Conservation (phyloP, 2,329 filamentous ascomycete genomes). For the Sporothrix luriei region DNA sequence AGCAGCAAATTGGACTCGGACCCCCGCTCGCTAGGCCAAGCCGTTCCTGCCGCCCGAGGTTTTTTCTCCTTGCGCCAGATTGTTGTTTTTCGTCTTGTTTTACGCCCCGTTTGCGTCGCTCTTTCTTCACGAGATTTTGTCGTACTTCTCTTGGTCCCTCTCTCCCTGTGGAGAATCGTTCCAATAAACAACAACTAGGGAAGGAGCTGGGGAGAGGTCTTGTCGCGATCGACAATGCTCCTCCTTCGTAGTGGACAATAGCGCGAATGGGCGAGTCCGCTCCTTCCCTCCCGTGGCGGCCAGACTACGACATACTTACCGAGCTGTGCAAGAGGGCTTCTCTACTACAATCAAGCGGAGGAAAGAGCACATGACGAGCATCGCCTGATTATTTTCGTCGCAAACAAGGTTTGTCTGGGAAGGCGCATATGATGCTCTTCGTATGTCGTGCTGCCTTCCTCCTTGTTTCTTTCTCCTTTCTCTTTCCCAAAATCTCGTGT, state of each 20-base stretch:
- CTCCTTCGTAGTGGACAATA: slow-evolving; percentile 23
- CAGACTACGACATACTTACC: not conserved
- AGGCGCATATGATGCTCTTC: not conserved
- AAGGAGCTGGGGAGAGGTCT: not conserved
- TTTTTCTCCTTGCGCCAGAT: slow-evolving; percentile 9
- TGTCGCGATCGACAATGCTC: not conserved
- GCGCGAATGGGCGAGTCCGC: slow-evolving; percentile 24
- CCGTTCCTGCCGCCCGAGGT: slow-evolving; percentile 30
- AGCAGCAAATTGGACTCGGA: slow-evolving; percentile 32
- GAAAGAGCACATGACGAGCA: slow-evolving; percentile 13
- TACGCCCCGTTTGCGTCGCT: not conserved
- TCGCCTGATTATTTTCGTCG: not conserved
- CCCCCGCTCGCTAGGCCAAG: slow-evolving; percentile 29
- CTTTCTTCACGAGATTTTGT: not conserved
- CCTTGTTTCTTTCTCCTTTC: not conserved
- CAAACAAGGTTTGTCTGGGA: not conserved
- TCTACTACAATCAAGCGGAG: not conserved
- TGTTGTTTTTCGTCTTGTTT: slow-evolving; percentile 2
- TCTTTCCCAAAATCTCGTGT: not conserved
- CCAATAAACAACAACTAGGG: not conserved
- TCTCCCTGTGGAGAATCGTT: not conserved
- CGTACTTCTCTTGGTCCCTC: not conserved
- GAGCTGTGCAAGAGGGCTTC: not conserved
- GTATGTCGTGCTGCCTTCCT: not conserved
- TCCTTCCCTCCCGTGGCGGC: slow-evolving; percentile 30